These are phyloP conservation scores for Amborella trichopoda DNA, from an alignment of 164 flowering plant species.

Conservation along the genomic window DNA sequence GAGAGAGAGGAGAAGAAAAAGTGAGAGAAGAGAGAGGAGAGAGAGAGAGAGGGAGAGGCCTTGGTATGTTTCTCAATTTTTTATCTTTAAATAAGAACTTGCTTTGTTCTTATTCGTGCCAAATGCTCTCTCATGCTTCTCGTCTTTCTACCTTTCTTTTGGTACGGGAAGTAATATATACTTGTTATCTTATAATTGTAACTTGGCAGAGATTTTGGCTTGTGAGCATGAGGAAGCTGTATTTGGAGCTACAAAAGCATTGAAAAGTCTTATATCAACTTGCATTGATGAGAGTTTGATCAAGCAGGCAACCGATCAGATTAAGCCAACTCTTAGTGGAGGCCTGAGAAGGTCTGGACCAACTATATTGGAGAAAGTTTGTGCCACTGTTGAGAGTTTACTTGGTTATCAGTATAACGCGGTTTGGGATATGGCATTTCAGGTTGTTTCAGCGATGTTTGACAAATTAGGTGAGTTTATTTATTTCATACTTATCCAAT, in stretches of 20 bases:
- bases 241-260: constrained; percentile 53
- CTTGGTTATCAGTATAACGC: constrained; percentile 64
- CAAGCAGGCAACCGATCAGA: constrained; percentile 60
- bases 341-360: constrained; percentile 41
- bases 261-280: constrained; percentile 45
- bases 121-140: neutral
- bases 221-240: constrained; percentile 77
- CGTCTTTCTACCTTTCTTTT: neutral
- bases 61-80: no score
- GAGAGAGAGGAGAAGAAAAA: no score
- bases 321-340: constrained; percentile 12
- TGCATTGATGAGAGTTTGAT: constrained; percentile 77
- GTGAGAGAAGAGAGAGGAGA: no score
- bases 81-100: neutral
- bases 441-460: constrained; percentile 66
- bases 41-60: no score
- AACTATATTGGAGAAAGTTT: constrained; percentile 70
- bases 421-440: constrained; percentile 79
- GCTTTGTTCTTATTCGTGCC: neutral
- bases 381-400: constrained; percentile 66
- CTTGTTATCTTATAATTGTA: no score
- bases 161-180: neutral
- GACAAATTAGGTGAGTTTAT: constrained; percentile 72
- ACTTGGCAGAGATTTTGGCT: constrained; percentile 58
- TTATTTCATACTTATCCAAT: no score